phyloP scores from a whole-genome alignment of 148 eudicot genomes.

The Amaranthus hypochondriacus region DNA sequence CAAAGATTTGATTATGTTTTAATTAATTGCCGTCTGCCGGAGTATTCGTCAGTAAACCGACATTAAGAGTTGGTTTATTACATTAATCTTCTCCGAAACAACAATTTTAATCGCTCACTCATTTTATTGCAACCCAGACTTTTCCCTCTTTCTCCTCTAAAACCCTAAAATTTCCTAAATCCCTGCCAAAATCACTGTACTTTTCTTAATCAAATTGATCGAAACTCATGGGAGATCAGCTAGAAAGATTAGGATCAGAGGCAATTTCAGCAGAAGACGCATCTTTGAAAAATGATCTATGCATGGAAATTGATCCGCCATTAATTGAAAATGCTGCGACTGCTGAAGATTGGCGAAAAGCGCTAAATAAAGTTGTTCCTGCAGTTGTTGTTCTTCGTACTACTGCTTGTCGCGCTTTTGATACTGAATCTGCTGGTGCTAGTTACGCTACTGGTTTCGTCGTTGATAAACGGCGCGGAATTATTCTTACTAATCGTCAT shows the following conservation, averaged over 20 bases:
- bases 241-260: conserved; percentile 61
- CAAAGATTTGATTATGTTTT: not conserved
- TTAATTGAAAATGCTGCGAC: conserved; percentile 50
- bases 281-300: conserved; percentile 51
- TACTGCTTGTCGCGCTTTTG: conserved; percentile 86
- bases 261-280: conserved; percentile 36
- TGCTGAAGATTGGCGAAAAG: conserved; percentile 88
- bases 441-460: conserved; percentile 90
- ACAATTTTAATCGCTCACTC: not conserved
- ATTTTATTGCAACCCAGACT: not conserved
- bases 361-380: conserved; percentile 75
- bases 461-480: conserved; percentile 82
- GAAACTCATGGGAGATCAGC: conserved; percentile 37
- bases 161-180: conserved; percentile 12
- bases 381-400: conserved; percentile 92
- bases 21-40: not conserved
- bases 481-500: conserved; percentile 91
- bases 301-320: conserved; percentile 78
- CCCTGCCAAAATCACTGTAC: not conserved
- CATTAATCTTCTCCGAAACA: not conserved
- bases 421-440: conserved; percentile 84
- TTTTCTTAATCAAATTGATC: not conserved
- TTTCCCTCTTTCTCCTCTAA: not conserved
- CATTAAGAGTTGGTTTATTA: too few species aligned
- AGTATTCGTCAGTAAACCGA: not conserved